Evolutionary conservation across 2,329 filamentous ascomycete species (phyloP), one percentile per base, ranked within the genome.

Genomic region (Penicillium sp.): DNA sequence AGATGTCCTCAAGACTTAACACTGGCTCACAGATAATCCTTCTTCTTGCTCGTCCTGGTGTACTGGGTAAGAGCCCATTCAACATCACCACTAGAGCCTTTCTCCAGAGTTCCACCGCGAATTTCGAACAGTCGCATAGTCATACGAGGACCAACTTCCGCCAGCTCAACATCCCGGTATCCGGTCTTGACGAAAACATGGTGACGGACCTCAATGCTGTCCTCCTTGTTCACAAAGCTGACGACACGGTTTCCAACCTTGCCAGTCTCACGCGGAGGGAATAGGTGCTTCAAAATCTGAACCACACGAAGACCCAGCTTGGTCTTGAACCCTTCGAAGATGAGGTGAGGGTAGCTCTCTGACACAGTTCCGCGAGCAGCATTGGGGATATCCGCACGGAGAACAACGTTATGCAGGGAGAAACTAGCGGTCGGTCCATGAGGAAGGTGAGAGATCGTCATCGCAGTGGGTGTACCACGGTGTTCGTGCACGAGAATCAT

Each of bases 1-100:
- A n/a, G n/a, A n/a, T n/a, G n/a, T n/a, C n/a, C n/a, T n/a, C n/a
- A n/a, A n/a, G n/a, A n/a, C n/a, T n/a, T n/a, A n/a, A n/a, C n/a
- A n/a, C n/a, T n/a, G n/a, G n/a, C n/a, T 67, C 57, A 96, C 48
- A 96, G 77, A 65, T 95, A 95, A 64, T 95, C 88, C 82, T 96
- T 96, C 81, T 97, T 97, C 72, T 83, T 83, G 61, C 85, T 84
- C 13, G 91, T 97, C 58, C 93, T 79, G 7, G 91, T 98, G 69
- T 95, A 98, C 66, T 96, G 91, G 54, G 88, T 94, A 56, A 98
- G 76, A 56, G 93, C 86, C 93, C 93, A 98, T 72, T 98, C 93
- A 4, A 93, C 83, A 70, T 98, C 93, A 4, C 91, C 91, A 58
- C 94, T 87, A 69, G 94, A 94, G 64, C 90, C 69, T 54, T 74